Evolutionary conservation across 1,284 basidiomycete species (phyloP).

Genomic region (Papiliotrema laurentii): DNA sequence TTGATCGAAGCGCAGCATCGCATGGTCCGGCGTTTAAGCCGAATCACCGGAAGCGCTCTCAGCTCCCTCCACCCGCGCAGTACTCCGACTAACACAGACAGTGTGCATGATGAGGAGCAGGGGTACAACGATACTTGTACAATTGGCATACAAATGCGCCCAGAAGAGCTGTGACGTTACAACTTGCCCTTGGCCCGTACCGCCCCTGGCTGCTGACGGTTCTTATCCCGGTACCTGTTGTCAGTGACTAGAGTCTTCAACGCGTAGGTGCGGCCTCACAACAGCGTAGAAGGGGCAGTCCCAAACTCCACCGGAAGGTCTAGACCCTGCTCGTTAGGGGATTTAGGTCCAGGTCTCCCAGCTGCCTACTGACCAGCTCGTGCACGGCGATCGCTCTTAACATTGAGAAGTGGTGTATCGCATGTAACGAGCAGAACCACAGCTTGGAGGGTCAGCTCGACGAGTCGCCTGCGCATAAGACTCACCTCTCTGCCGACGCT

Average conservation of each 20-base stretch:
- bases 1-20: too few species aligned
- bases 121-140: too few species aligned
- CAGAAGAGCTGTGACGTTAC: too few species aligned
- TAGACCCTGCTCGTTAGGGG: slow-evolving; percentile 19
- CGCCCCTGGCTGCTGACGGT: slow-evolving; percentile 17
- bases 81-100: too few species aligned
- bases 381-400: slow-evolving; percentile 43
- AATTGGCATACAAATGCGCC: too few species aligned
- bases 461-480: not conserved
- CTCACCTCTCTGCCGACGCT: slow-evolving; percentile 41
- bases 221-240: slow-evolving; percentile 20
- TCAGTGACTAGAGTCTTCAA: not conserved
- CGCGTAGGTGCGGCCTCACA: slow-evolving; percentile 14
- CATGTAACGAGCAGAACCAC: slow-evolving; percentile 43
- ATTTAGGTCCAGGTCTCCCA: too few species aligned
- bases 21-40: too few species aligned
- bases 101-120: too few species aligned
- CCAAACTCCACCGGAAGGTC: slow-evolving; percentile 42
- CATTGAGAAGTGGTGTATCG: slow-evolving; percentile 47
- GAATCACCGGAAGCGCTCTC: too few species aligned
- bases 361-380: slow-evolving; percentile 33
- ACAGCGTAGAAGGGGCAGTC: slow-evolving; percentile 41
- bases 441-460: slow-evolving; percentile 26
- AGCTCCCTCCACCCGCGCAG: too few species aligned
- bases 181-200: slow-evolving; percentile 12